A percentile compares a stretch with the other conserved stretches of the same genome.
Conservation (phyloP, 352 stramenopile genomes). For the Globisporangium spinosum region DNA sequence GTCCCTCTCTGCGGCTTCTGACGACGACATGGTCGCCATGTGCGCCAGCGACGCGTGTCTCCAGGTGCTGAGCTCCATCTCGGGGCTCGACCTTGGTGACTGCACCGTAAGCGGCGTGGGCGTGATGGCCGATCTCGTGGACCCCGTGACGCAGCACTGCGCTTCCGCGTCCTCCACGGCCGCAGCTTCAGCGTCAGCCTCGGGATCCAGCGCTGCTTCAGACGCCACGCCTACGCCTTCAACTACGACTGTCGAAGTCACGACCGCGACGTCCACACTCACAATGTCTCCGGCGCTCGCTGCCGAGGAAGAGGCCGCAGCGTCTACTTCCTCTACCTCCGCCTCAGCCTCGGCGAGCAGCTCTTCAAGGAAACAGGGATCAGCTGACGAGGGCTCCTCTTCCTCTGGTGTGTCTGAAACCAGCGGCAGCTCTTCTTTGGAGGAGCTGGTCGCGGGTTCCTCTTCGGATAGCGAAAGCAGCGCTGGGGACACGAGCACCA, state of each 20-base stretch:
- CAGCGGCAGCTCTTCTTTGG: not conserved
- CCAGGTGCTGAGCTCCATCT: conserved; percentile 21
- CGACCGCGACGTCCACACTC: conserved; percentile 4
- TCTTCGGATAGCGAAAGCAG: not conserved
- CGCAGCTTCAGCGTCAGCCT: conserved; percentile 2
- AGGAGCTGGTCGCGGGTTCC: not conserved
- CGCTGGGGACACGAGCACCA: conserved; percentile 3
- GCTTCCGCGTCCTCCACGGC: conserved; percentile 16
- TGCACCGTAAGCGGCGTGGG: conserved; percentile 30
- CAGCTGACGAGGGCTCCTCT: not conserved
- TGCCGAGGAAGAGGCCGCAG: conserved; percentile 8
- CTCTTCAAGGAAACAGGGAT: not conserved
- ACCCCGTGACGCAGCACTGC: conserved; percentile 29
- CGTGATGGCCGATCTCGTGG: conserved; percentile 30
- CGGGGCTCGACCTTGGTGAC: conserved; percentile 27
- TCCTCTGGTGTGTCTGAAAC: not conserved
- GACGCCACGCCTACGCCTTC: conserved; percentile 6
- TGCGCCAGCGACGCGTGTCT: conserved; percentile 34
- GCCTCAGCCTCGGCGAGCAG: not conserved
- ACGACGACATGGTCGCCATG: conserved; percentile 26
- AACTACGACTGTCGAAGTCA: conserved; percentile 13
- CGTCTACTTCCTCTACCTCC: not conserved
- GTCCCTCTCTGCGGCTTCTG: conserved; percentile 23
- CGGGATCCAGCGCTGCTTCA: conserved; percentile 16
- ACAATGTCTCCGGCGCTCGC: conserved; percentile 12